Percentiles rank a stretch among this genome's conserved stretches.
These are phyloP conservation scores for Wakefieldia striispora DNA, from an alignment of 768 basidiomycete species.

Conservation along the genomic window DNA sequence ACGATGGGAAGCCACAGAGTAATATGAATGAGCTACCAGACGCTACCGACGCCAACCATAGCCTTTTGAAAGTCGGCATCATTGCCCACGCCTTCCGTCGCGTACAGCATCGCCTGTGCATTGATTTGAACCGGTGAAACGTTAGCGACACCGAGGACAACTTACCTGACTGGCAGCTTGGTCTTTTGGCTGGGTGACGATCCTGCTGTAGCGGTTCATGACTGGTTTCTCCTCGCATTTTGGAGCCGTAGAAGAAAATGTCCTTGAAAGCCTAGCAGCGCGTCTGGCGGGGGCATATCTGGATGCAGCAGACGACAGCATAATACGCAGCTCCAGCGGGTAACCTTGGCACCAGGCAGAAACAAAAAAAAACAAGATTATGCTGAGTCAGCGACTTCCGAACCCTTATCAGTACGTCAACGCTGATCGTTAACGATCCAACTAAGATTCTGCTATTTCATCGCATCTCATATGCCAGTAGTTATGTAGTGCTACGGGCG, in stretches of 20 bases:
- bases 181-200: conserved; percentile 86
- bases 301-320: conserved; percentile 26
- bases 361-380: no score
- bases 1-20: conserved; percentile 1
- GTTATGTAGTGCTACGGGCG: no score
- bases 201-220: conserved; percentile 72
- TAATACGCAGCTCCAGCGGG: background rate
- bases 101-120: conserved; percentile 92
- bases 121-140: background rate
- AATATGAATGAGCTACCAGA: conserved; percentile 67
- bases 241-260: conserved; percentile 37
- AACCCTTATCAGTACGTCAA: no score
- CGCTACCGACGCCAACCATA: conserved; percentile 96
- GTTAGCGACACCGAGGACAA: background rate
- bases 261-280: conserved; percentile 28
- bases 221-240: conserved; percentile 41
- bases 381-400: conserved; percentile 15
- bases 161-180: conserved; percentile 92
- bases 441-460: no score
- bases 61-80: conserved; percentile 91
- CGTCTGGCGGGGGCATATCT: conserved; percentile 11
- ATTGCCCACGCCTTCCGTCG: conserved; percentile 84
- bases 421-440: no score
- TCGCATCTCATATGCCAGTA: no score
- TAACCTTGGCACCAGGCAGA: no score